Evolutionary conservation across 2,329 filamentous ascomycete genomes (phyloP).

Genomic region (Calonectria pseudoturangicola): DNA sequence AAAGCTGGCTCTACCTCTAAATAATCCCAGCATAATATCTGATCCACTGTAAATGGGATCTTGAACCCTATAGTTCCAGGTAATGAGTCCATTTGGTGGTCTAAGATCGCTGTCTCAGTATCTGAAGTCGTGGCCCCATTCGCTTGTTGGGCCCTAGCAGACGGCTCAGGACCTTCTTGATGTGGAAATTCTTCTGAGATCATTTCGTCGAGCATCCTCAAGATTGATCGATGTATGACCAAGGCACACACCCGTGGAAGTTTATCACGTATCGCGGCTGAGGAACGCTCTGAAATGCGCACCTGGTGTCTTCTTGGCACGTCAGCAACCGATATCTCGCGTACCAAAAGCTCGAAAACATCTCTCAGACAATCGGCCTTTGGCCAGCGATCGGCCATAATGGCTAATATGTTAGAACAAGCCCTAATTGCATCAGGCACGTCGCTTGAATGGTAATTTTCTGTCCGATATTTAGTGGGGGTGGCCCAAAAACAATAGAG

Average conservation of each 20-base stretch:
- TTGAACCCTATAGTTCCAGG: too few species aligned
- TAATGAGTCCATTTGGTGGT: too few species aligned
- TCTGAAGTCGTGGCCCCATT: too few species aligned
- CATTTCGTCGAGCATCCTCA: conserved; percentile 38
- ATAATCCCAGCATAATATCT: too few species aligned
- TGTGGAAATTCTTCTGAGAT: conserved; percentile 35
- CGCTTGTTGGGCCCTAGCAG: too few species aligned
- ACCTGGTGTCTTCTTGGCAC: conserved; percentile 15
- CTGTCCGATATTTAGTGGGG: conserved; percentile 54
- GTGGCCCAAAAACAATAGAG: conserved; percentile 61
- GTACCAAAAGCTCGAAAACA: conserved; percentile 58
- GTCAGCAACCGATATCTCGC: conserved; percentile 47
- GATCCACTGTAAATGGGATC: too few species aligned
- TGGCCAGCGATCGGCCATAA: conserved; percentile 60
- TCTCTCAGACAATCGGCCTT: conserved; percentile 59
- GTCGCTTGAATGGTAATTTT: conserved; percentile 54
- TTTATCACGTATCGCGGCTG: conserved; percentile 37
- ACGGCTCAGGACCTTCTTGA: too few species aligned
- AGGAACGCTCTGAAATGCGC: conserved; percentile 26
- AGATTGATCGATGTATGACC: conserved; percentile 32
- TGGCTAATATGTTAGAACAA: conserved; percentile 60
- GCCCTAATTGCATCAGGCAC: conserved; percentile 60
- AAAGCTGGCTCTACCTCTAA: too few species aligned
- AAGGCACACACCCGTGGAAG: conserved; percentile 39
- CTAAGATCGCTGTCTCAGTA: too few species aligned